Base-by-base conservation (phyloP, 2,329 filamentous ascomycete species). In the Fusarium torulosum region DNA sequence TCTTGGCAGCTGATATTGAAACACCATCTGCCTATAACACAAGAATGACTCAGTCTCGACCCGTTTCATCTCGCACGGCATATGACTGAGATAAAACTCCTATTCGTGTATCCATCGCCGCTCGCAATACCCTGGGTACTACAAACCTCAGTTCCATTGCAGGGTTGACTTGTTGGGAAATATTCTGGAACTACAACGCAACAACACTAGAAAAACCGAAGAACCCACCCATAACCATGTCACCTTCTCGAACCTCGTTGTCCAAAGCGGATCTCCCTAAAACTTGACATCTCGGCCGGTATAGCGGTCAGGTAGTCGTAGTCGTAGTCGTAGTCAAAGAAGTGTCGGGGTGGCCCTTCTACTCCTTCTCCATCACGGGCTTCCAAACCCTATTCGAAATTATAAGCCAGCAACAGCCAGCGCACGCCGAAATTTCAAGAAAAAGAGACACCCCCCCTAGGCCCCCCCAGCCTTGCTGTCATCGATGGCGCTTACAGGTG, bases 261-360 rank as follows among this genome's bases (percentile, higher is more conserved):
- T 52, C 23, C 42, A 59, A 51, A 47, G 64, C 59, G 65, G 65
- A 69, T 66, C 65, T 40, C 23, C 38, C 31, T 44, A 35, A 35
- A 58, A 63, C 59, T 53, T 63, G 59, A 63, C 59, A 63, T 68
- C 65, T 69, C 65, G 53, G 45, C 44, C 45, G 57, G 66, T 66
- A 64, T 54, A 47, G 45, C 21, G n/a, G 51, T 44, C 33, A 53
- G 46, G 58, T 49, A 42, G 59, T 53, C 56, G n/a, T n/a, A n/a
- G n/a, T n/a, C n/a, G n/a, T n/a, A n/a, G n/a, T 42, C 41, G 38
- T 55, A 55, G 31, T 61, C 40, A 35, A 52, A 38, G 27, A 29
- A 29, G 10, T 29, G 27, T 29, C 27, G 27, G 27, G 27, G 27
- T 29, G 27, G 27, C 27, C 11, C 27, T 29, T 29, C 10, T 29